Base-by-base conservation (phyloP, 345 rosid genomes). In the Citrus reticulata region DNA sequence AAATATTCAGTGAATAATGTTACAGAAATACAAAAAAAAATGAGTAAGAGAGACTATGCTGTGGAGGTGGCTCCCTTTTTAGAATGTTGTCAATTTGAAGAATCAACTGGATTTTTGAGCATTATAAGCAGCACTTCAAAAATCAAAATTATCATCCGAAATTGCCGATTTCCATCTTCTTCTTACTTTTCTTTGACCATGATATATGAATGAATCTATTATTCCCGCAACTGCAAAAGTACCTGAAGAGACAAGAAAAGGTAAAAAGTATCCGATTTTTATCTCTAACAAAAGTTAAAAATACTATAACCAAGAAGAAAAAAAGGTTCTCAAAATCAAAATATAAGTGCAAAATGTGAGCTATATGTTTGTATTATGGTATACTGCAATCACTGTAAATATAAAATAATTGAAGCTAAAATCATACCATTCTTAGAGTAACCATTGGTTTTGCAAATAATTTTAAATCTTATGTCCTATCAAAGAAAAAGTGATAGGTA, bases 131-230 rank as follows among this genome's bases (percentile, higher is more conserved):
- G 27, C 16, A 63, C 72, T 13, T 10, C 14, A 2, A 42, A 42
- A 42, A 42, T 16, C 27, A 49, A 66, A 59, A 8, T 29, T 70
- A 79, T 90, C 77, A 90, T 81, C 90, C 86, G 80, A 89, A 90
- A 84, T 93, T 95, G 68, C 97, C 97, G 46, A 93, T 80, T 77
- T 95, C 95, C 84, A 81, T 87, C 85, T 95, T 92, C 93, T 90
- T 93, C 34, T 32, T 32, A 95, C 88, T 49, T 87, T 92, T 86
- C 82, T 90, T 78, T 90, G 93, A 63, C 97, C 93, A 62, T 95
- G 92, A 81, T 95, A 93, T 62, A 93, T 39, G 68, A 93, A 91
- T 6, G 98, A 88, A 89, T 93, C 98, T 42, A 95, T 77, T 60
- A 95, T 93, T 13, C 95, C 97, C 2, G 97, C 92, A 40, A 95